Conservation (phyloP, 2,329 filamentous ascomycete genomes). For the Fusarium lyarnte region DNA sequence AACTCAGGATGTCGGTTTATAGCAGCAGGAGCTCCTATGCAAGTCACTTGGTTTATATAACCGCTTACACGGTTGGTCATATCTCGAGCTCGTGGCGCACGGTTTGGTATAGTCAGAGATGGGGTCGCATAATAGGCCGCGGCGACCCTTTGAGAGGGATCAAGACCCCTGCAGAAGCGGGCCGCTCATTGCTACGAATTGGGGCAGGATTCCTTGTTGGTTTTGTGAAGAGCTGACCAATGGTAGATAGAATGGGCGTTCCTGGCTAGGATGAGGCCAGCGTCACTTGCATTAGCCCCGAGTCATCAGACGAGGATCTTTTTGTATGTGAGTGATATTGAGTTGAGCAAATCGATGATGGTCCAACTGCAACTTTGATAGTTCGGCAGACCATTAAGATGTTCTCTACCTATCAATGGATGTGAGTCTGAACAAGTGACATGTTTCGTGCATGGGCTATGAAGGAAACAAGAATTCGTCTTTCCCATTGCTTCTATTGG, state of each 20-base stretch:
- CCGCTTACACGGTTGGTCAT: conserved; percentile 11
- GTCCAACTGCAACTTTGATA: not conserved
- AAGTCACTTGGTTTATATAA: not conserved
- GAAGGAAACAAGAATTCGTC: not conserved
- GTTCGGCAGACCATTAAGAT: not conserved
- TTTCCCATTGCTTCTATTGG: not conserved
- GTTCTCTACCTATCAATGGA: not conserved
- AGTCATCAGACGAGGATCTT: conserved; percentile 34
- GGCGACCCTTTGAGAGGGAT: conserved; percentile 25
- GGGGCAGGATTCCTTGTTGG: conserved; percentile 27
- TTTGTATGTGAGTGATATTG: conserved; percentile 10
- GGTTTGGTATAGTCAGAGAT: conserved; percentile 19
- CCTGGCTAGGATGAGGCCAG: conserved; percentile 40
- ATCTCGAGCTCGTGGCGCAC: conserved; percentile 23
- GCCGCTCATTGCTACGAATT: conserved; percentile 39
- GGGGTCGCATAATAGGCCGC: conserved; percentile 39
- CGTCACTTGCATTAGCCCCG: conserved; percentile 43
- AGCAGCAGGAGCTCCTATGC: not conserved
- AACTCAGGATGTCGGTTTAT: not conserved
- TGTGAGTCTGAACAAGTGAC: not conserved
- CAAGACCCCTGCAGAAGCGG: conserved; percentile 41
- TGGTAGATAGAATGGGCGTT: conserved; percentile 21
- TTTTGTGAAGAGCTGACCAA: conserved; percentile 36
- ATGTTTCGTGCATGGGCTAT: conserved; percentile 16
- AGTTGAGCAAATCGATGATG: not conserved